Base-by-base conservation (phyloP, 192 early-diverging fungal species). In the Coemansia sp. region DNA sequence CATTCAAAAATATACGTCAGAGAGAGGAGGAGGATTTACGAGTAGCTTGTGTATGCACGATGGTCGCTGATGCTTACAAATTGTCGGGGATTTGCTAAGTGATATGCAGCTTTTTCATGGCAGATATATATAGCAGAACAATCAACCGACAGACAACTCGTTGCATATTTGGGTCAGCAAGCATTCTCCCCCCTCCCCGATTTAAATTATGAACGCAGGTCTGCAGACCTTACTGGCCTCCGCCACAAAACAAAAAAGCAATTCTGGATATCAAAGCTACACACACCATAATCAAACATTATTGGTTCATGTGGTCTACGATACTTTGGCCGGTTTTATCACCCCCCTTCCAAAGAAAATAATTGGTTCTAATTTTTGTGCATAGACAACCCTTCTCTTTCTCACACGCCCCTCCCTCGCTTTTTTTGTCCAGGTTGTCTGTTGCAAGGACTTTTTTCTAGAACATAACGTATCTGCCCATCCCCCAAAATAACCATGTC, bases 31-130 rank as follows among this genome's bases (percentile, higher is more conserved):
- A 13, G 26, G 52, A 55, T 55, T 32, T 32, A 16, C 52, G 28
- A 32, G 16, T 55, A 32, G 21, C 28, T 32, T 13, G 13, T 42
- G 40, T 32, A 37, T 60, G 58, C 58, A 37, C 9, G 58, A 60
- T 8, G 10, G 8, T 17, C 4, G n/a, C 33, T 9, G 33, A 60
- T n/a, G 58, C 33, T 60, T 60, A 38, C 35, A 38, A 60, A 60
- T 60, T n/a, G 63, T 10, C 26, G 63, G 43, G 21, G 49, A 52
- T 32, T 65, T 65, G 43, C 49, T 65, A 44, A 46, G 23, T 9
- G 8, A 8, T 52, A 43, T 47, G 32, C 38, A 47, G 49, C 43
- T 5, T 32, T 7, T 11, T 30, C 43, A 16, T 19, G 33, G 17
- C 63, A 50, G 33, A 64, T 50, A 64, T 64, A 47, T 28, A 42